Percentiles rank a stretch among this genome's conserved stretches.
Conservation (phyloP, 768 basidiomycete species). For the Boletus rufocinnamomeus region DNA sequence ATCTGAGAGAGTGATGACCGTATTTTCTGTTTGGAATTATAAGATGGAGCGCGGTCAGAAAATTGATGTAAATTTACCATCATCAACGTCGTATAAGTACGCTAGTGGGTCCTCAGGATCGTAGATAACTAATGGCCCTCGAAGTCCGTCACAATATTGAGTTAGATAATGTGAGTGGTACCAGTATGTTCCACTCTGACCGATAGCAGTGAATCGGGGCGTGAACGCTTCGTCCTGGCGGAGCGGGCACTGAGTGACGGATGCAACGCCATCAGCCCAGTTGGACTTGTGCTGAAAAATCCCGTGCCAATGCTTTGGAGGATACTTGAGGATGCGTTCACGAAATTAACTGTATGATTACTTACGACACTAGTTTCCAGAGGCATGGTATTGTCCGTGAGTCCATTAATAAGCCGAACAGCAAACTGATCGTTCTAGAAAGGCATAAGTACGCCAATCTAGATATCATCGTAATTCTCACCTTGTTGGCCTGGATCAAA, state of each 20-base stretch:
- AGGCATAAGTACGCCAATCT: neutral
- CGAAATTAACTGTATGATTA: slow-evolving; percentile 5
- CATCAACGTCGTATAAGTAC: slow-evolving; percentile 47
- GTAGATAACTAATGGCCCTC: slow-evolving; percentile 46
- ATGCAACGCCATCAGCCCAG: slow-evolving; percentile 39
- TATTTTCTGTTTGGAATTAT: slow-evolving; percentile 30
- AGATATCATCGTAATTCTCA: neutral
- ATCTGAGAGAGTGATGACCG: slow-evolving; percentile 52
- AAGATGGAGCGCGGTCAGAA: neutral
- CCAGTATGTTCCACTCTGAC: slow-evolving; percentile 51
- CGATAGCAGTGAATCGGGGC: slow-evolving; percentile 35
- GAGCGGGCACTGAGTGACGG: slow-evolving; percentile 48
- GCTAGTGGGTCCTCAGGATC: slow-evolving; percentile 45
- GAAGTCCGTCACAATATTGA: slow-evolving; percentile 47
- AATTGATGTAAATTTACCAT: slow-evolving; percentile 33
- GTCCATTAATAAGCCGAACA: slow-evolving; percentile 45
- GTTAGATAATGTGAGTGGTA: slow-evolving; percentile 43
- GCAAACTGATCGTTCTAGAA: slow-evolving; percentile 40
- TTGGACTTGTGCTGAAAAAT: slow-evolving; percentile 32
- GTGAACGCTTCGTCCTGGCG: slow-evolving; percentile 35
- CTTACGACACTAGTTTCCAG: slow-evolving; percentile 45
- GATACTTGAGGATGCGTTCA: slow-evolving; percentile 20
- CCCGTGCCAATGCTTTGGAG: slow-evolving; percentile 36
- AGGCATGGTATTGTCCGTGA: slow-evolving; percentile 50
- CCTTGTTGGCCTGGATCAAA: slow-evolving; percentile 44